Conservation (phyloP, 352 stramenopile genomes). For the Pythium volutum region DNA sequence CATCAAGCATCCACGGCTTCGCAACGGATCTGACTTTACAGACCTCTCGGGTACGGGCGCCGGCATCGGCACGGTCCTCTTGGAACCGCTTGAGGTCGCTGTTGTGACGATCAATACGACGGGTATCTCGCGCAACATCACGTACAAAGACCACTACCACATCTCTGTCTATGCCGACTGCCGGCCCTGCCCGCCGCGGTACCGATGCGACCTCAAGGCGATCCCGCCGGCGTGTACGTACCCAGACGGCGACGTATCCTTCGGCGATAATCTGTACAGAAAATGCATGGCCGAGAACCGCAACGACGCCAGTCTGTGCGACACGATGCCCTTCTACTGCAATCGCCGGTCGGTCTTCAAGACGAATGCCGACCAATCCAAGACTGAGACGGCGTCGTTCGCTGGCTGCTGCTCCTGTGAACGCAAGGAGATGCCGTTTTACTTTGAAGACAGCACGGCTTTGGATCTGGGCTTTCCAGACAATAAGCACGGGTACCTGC, state of each 20-base stretch:
- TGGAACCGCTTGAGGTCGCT: conserved; percentile 90
- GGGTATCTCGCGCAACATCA: conserved; percentile 90
- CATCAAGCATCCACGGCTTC: conserved; percentile 36
- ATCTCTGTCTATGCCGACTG: conserved; percentile 94
- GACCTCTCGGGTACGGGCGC: conserved; percentile 69
- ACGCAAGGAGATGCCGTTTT: conserved; percentile 84
- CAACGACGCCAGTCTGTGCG: conserved; percentile 41
- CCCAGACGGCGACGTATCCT: conserved; percentile 50
- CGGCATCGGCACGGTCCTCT: conserved; percentile 57
- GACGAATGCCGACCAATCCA: conserved; percentile 24
- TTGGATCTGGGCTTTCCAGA: conserved; percentile 87
- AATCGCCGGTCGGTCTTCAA: conserved; percentile 31
- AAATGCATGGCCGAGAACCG: conserved; percentile 43
- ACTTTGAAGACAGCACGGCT: conserved; percentile 65
- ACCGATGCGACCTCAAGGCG: conserved; percentile 75
- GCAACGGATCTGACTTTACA: conserved; percentile 63
- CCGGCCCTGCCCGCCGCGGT: conserved; percentile 92
- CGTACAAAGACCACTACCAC: conserved; percentile 95
- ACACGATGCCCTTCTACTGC: conserved; percentile 68
- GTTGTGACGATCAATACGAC: conserved; percentile 93
- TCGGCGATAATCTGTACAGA: conserved; percentile 36
- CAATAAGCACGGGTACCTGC: conserved; percentile 94
- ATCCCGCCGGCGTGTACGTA: conserved; percentile 60
- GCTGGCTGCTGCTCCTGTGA: conserved; percentile 89
- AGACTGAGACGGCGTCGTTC: conserved; percentile 14